These are phyloP conservation scores for Pterocarpus macrocarpus DNA, from an alignment of 306 rosid species.

Conservation along the genomic window DNA sequence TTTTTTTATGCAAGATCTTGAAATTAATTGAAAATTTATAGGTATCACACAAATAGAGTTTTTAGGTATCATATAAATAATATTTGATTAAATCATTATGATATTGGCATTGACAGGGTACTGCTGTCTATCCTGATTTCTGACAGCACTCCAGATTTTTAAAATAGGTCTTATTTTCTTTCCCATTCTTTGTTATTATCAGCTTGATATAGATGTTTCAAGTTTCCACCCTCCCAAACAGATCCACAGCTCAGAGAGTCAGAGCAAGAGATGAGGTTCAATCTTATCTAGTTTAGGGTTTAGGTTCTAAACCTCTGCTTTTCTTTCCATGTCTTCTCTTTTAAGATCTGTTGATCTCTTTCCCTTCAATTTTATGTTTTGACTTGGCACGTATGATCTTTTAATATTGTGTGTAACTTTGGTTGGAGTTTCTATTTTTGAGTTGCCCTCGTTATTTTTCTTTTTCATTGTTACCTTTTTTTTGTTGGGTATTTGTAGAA, in stretches of 20 bases:
- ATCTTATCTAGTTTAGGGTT: constrained; percentile 59
- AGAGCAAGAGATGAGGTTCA: constrained; percentile 29
- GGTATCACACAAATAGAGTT: too few relatives aligned
- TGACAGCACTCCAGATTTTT: not conserved
- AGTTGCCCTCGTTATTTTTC: not conserved
- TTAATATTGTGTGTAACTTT: too few relatives aligned
- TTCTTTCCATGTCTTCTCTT: not conserved
- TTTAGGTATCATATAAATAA: not conserved
- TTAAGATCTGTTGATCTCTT: not conserved
- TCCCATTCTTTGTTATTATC: not conserved
- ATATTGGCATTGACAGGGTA: constrained; percentile 13
- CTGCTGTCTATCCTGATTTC: constrained; percentile 24
- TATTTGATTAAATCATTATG: constrained; percentile 22
- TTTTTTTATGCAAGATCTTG: too few relatives aligned
- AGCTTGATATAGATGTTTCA: not conserved
- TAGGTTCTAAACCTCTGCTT: constrained; percentile 14
- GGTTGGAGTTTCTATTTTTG: not conserved
- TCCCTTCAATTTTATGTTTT: constrained; percentile 21
- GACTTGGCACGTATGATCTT: not conserved
- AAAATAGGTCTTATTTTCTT: not conserved
- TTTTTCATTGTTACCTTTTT: not conserved
- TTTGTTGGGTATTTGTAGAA: too few relatives aligned
- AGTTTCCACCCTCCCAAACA: not conserved
- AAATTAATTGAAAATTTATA: too few relatives aligned
- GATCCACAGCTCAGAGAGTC: not conserved